Evolutionary conservation across 768 basidiomycete genomes (phyloP).

Genomic region (Tulasnella calospora): DNA sequence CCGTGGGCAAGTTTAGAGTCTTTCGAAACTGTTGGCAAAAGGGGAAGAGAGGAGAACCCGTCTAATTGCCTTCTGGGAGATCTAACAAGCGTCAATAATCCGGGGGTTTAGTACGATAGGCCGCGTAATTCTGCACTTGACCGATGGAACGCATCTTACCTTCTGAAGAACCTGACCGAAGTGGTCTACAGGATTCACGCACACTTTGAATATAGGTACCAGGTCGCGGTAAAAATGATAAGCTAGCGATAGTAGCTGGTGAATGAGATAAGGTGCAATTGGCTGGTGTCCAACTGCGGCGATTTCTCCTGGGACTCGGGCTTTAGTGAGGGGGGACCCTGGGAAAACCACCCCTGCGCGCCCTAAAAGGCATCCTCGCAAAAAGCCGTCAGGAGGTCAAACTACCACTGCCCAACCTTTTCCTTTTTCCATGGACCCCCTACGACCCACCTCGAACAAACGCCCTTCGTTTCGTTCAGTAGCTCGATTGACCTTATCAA

Average conservation of each 20-base stretch:
- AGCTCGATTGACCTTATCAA: neutral
- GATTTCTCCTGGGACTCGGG: too few species aligned
- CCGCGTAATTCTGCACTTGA: neutral
- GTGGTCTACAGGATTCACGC: neutral
- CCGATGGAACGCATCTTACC: neutral
- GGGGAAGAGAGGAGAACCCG: conserved; percentile 61
- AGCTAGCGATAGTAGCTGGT: neutral
- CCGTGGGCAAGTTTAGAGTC: conserved; percentile 53
- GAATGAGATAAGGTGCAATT: neutral
- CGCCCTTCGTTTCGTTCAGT: neutral
- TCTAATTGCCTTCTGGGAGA: conserved; percentile 52
- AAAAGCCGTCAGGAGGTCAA: neutral
- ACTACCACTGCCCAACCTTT: neutral
- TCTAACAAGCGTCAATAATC: conserved; percentile 39
- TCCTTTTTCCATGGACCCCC: neutral
- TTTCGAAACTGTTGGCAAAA: conserved; percentile 57
- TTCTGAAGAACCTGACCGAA: neutral
- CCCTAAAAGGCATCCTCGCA: neutral
- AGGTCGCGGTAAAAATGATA: neutral
- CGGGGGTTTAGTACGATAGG: neutral
- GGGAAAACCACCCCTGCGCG: too few species aligned
- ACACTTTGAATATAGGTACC: neutral
- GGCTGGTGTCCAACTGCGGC: neutral
- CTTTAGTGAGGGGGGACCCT: too few species aligned
- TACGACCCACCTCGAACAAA: neutral